These are phyloP conservation scores for Mallotus repandus DNA, from an alignment of 441 rosid genomes.

Conservation along the genomic window DNA sequence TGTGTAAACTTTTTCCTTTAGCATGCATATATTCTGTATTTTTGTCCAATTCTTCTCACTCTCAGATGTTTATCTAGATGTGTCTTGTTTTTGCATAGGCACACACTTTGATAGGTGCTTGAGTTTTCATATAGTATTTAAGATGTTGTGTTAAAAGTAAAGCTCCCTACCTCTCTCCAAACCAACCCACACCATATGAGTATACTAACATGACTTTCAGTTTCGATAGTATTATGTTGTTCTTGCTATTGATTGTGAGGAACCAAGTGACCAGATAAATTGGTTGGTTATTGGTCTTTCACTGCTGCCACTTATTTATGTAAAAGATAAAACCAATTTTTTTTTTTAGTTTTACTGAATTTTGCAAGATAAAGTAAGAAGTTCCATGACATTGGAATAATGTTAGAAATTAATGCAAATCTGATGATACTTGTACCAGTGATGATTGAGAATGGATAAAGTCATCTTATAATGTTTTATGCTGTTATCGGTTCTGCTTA, in stretches of 20 bases:
- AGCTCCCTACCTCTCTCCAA: not conserved
- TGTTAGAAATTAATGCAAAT: not conserved
- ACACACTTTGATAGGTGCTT: not conserved
- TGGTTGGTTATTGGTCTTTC: not conserved
- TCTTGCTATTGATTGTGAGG: constrained; percentile 3
- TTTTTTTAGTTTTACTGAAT: not conserved
- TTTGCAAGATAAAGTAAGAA: constrained; percentile 1
- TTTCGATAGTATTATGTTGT: not conserved
- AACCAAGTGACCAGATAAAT: not conserved
- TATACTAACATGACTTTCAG: not conserved
- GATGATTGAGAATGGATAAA: not conserved
- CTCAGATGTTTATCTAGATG: not conserved
- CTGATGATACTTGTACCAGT: not conserved
- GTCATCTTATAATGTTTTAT: constrained; percentile 6
- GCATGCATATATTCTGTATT: not conserved
- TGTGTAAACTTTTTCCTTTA: constrained; percentile 29
- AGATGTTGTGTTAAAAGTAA: not conserved
- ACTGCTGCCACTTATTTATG: not conserved
- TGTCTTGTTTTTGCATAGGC: not conserved
- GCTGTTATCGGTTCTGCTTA: constrained; percentile 24
- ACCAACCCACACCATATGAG: not conserved
- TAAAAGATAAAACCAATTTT: not conserved
- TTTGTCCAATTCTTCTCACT: not conserved
- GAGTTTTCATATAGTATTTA: not conserved
- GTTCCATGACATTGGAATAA: not conserved